phyloP scores from a whole-genome alignment of 805 yeast genomes.

The Starmerella davenportii region DNA sequence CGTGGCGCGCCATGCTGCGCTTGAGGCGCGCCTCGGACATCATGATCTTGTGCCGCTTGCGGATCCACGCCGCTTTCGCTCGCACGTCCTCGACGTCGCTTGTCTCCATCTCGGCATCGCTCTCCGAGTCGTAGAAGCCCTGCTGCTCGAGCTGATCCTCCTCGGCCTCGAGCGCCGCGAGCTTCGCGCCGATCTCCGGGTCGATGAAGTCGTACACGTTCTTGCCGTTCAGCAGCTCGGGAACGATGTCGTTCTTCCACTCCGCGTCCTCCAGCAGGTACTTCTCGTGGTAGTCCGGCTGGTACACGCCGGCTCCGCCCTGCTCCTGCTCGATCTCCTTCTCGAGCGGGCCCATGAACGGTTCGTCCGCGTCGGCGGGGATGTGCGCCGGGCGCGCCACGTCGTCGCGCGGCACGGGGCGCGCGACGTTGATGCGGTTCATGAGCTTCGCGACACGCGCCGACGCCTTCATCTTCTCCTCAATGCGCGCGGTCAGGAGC shows the following conservation, averaged over 20 bases:
- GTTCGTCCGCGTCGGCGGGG: constrained; percentile 71
- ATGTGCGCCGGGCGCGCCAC: constrained; percentile 53
- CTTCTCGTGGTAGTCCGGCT: constrained; percentile 80
- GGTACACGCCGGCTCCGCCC: constrained; percentile 98
- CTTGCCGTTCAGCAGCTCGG: constrained; percentile 88
- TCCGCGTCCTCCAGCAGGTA: constrained; percentile 86
- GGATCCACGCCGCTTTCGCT: constrained; percentile 86
- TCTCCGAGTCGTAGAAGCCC: constrained; percentile 80
- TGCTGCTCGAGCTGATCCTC: constrained; percentile 84
- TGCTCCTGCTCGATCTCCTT: constrained; percentile 83
- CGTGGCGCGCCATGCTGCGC: constrained; percentile 71
- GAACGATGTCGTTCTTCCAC: constrained; percentile 96
- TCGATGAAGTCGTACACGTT: constrained; percentile 95
- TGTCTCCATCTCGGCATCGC: constrained; percentile 37
- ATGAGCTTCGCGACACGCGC: constrained; percentile 75
- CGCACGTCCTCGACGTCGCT: constrained; percentile 52
- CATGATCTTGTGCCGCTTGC: constrained; percentile 89
- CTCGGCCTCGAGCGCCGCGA: constrained; percentile 90
- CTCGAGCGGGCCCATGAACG: constrained; percentile 51
- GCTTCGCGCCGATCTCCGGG: constrained; percentile 81
- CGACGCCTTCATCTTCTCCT: constrained; percentile 85
- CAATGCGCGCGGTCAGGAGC: constrained; percentile 84
- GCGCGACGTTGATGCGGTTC: constrained; percentile 89
- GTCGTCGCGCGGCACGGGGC: constrained; percentile 79
- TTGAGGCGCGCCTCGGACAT: constrained; percentile 70